phyloP scores from a whole-genome alignment of 768 basidiomycete genomes.

The Naematelia aurantialba region DNA sequence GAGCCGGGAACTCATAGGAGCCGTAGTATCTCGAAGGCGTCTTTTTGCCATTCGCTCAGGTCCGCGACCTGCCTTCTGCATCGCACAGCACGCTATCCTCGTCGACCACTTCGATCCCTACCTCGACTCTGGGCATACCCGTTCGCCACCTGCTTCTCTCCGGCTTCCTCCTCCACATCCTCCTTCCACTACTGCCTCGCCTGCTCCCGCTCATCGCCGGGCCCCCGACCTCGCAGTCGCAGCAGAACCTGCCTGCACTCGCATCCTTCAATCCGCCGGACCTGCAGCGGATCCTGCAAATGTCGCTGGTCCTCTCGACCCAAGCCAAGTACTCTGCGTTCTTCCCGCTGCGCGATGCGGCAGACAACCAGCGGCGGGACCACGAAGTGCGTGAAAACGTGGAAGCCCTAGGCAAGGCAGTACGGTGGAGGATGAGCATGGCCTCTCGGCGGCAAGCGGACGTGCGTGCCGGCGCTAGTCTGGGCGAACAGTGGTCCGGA shows the following conservation, averaged over 20 bases:
- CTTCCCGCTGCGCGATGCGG: conserved; percentile 10
- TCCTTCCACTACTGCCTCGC: conserved; percentile 42
- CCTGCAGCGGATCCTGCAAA: conserved; percentile 41
- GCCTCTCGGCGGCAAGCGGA: conserved; percentile 2
- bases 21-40: conserved; percentile 48
- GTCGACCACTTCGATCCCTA: conserved; percentile 12
- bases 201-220: conserved; percentile 28
- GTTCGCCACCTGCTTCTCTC: conserved; percentile 46
- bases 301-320: conserved; percentile 44
- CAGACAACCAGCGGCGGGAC: conserved; percentile 20
- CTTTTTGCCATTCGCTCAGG: conserved; percentile 45
- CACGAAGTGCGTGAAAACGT: conserved; percentile 34
- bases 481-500: not conserved
- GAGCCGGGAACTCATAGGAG: not conserved
- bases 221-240: not conserved
- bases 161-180: conserved; percentile 46
- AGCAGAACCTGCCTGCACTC: not conserved
- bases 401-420: conserved; percentile 32
- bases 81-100: conserved; percentile 6
- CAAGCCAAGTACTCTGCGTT: conserved; percentile 42
- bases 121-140: conserved; percentile 21
- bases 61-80: conserved; percentile 28
- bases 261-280: conserved; percentile 21
- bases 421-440: conserved; percentile 18
- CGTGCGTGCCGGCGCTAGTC: not conserved